Conservation (phyloP, 352 stramenopile species). For the Globisporangium perplexum region DNA sequence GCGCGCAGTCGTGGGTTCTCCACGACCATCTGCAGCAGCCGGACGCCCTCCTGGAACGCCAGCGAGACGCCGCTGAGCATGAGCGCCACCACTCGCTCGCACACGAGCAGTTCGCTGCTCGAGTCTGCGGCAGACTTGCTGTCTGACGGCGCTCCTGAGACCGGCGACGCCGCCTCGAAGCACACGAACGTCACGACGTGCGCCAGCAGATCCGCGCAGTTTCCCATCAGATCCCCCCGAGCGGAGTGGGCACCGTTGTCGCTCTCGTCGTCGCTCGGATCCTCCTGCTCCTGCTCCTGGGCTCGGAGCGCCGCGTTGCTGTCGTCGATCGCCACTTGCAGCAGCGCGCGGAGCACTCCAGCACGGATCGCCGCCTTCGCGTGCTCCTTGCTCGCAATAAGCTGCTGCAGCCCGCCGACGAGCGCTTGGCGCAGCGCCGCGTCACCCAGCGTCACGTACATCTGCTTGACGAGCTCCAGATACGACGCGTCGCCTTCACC, state of each 20-base stretch:
- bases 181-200: constrained; percentile 12
- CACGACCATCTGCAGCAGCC: constrained; percentile 57
- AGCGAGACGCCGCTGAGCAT: constrained; percentile 47
- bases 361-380: constrained; percentile 36
- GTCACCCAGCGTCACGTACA: constrained; percentile 58
- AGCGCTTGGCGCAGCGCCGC: constrained; percentile 22
- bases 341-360: constrained; percentile 31
- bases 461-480: constrained; percentile 60
- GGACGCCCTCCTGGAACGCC: constrained; percentile 49
- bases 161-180: neutral
- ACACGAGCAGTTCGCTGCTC: constrained; percentile 17
- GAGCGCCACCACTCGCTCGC: constrained; percentile 43
- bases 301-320: neutral
- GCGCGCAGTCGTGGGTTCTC: constrained; percentile 21
- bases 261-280: neutral
- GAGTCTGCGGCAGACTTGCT: neutral
- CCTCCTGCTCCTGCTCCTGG: neutral
- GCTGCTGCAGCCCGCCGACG: constrained; percentile 19
- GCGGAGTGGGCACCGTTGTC: neutral
- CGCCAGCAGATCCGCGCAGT: constrained; percentile 10
- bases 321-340: constrained; percentile 39
- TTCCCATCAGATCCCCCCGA: constrained; percentile 7
- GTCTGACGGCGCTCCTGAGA: neutral
- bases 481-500: constrained; percentile 9
- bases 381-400: constrained; percentile 36